Base-by-base conservation (phyloP, 176 grass and related monocot species). In the Carex myosuroides region DNA sequence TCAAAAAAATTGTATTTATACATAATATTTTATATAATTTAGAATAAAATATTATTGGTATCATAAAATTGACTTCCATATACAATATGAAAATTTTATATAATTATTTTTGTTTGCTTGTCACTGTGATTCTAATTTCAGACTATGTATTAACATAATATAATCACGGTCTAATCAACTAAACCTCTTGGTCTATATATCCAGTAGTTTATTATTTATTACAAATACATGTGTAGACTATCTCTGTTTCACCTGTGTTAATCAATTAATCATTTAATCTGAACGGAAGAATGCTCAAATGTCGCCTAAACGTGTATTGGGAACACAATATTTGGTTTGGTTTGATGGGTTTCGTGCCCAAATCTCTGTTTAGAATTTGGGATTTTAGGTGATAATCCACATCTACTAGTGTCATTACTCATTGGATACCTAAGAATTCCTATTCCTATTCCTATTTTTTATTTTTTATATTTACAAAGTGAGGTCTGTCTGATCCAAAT, bases 291-390 rank as follows among this genome's bases (percentile, higher is more conserved):
- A 83, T 83, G 81, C 60, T 54, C 60, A 81, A 83, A 83, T 83
- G 81, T 83, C 81, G 37, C 64, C 44, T 55, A 52, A 69, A 41
- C 62, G 81, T 66, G 81, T 83, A 66, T 83, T 68, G 81, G 81
- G 81, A 83, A 83, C 68, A 29, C 60, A 68, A 81, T 55, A 33
- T 66, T 50, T 65, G 53, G 80, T 83, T 83, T 83, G 60, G 42
- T 83, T 83, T 83, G 61, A 22, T 83, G 81, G 81, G 81, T 83
- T 54, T 64, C 64, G 81, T 83, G 81, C 81, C 62, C 81, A 66
- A 83, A 83, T 83, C 73, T 83, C 81, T 83, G 61, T 83, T 83
- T 60, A 81, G 39, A 62, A 66, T 48, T 81, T 63, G 79, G 79
- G 61, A 80, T 80, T 80, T 61, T 81, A 7, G 65, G 35, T 58